Conservation (phyloP, 768 basidiomycete species). For the Lactifluus pinguis region DNA sequence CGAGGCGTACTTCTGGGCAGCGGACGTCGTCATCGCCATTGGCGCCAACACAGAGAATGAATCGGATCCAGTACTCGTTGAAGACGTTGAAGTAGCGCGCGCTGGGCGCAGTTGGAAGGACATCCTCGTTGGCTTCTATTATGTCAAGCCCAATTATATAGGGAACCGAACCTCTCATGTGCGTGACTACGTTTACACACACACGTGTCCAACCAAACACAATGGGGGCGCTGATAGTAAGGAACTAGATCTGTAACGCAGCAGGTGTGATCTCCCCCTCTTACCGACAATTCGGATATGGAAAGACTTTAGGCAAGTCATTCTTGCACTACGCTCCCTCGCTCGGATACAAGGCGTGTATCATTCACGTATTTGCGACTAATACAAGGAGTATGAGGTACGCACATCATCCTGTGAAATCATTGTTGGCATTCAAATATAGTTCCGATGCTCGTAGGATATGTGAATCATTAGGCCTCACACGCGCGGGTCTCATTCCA, state of each 20-base stretch:
- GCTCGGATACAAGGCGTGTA: slow-evolving; percentile 67
- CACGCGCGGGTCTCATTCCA: slow-evolving; percentile 67
- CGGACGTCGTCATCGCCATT: slow-evolving; percentile 68
- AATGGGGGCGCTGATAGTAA: not conserved
- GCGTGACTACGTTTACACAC: slow-evolving; percentile 28
- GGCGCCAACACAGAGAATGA: slow-evolving; percentile 11
- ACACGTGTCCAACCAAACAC: not conserved
- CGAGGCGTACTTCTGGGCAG: slow-evolving; percentile 67
- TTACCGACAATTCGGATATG: slow-evolving; percentile 59
- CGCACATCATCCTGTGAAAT: slow-evolving; percentile 16
- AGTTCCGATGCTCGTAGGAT: slow-evolving; percentile 34
- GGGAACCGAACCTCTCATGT: slow-evolving; percentile 87
- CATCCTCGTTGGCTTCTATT: slow-evolving; percentile 70
- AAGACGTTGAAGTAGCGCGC: slow-evolving; percentile 38
- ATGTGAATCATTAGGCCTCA: slow-evolving; percentile 81
- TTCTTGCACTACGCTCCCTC: slow-evolving; percentile 75
- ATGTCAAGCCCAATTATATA: slow-evolving; percentile 87
- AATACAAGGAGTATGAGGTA: slow-evolving; percentile 68
- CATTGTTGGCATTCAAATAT: not conserved
- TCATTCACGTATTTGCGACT: slow-evolving; percentile 89
- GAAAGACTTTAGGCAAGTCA: slow-evolving; percentile 61
- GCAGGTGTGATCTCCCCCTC: slow-evolving; percentile 72
- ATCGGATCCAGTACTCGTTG: not conserved
- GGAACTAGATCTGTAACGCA: slow-evolving; percentile 69
- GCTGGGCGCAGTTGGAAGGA: slow-evolving; percentile 53